phyloP scores from a whole-genome alignment of 805 yeast species.

The Candida maris region DNA sequence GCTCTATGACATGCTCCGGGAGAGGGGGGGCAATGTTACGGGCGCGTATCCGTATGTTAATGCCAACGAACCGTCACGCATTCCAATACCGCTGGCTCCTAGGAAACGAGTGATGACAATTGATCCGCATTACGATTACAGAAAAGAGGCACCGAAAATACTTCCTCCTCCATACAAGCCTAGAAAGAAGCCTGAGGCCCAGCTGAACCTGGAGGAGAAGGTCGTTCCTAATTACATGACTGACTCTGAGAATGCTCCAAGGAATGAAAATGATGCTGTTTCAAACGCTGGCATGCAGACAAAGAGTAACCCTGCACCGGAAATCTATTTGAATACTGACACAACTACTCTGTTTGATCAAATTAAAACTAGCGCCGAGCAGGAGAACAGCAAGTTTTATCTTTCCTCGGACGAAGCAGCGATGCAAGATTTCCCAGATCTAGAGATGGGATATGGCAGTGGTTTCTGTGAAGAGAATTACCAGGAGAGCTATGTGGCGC shows the following conservation, averaged over 20 bases:
- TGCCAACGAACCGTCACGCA: neutral
- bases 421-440: constrained; percentile 15
- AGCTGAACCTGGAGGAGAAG: neutral
- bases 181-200: neutral
- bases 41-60: neutral
- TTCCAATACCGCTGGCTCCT: neutral
- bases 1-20: neutral
- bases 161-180: constrained; percentile 1
- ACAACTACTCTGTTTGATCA: constrained; percentile 15
- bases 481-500: neutral
- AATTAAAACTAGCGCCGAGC: constrained; percentile 8
- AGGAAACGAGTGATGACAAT: neutral
- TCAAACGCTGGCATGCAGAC: neutral
- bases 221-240: neutral
- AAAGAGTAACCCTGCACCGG: constrained; percentile 12
- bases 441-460: constrained; percentile 12
- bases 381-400: constrained; percentile 13
- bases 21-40: neutral
- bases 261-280: neutral
- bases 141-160: neutral
- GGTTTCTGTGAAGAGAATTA: constrained; percentile 5
- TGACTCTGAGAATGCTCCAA: neutral
- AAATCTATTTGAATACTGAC: constrained; percentile 19
- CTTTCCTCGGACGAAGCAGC: constrained; percentile 7
- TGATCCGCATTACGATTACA: constrained; percentile 1